These are phyloP conservation scores for Hypholoma sublateritium DNA, from an alignment of 768 basidiomycete species.

Conservation along the genomic window DNA sequence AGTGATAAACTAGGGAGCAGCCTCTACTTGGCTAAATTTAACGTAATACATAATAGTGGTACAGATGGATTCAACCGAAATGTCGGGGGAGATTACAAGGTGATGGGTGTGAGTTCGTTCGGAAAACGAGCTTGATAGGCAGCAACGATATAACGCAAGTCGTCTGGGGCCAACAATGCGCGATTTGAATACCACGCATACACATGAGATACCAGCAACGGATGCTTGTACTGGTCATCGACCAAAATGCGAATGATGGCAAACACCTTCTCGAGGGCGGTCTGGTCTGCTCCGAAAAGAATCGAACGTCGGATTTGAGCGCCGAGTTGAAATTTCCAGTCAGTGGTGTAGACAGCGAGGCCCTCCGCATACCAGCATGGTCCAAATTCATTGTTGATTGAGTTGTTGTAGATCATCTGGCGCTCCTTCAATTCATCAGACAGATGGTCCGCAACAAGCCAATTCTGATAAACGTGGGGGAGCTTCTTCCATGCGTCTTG, in stretches of 20 bases:
- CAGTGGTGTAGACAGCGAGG: constrained; percentile 9
- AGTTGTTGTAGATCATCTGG: constrained; percentile 9
- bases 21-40: too few species aligned
- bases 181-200: too few species aligned
- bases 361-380: background rate
- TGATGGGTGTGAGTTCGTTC: too few species aligned
- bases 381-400: background rate
- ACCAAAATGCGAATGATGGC: background rate
- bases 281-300: background rate
- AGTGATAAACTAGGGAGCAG: too few species aligned
- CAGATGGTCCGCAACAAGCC: background rate
- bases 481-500: background rate
- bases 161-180: too few species aligned
- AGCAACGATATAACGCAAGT: too few species aligned
- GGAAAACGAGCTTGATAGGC: too few species aligned
- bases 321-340: constrained; percentile 13
- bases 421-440: background rate
- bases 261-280: background rate
- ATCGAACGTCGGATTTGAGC: constrained; percentile 4
- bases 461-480: background rate
- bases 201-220: too few species aligned
- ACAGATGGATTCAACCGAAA: too few species aligned
- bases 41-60: too few species aligned
- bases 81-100: too few species aligned
- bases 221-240: too few species aligned